Evolutionary conservation across 495 filamentous ascomycete genomes (phyloP), one percentile per base, ranked within the genome.

Genomic region (Acidomyces sp.): DNA sequence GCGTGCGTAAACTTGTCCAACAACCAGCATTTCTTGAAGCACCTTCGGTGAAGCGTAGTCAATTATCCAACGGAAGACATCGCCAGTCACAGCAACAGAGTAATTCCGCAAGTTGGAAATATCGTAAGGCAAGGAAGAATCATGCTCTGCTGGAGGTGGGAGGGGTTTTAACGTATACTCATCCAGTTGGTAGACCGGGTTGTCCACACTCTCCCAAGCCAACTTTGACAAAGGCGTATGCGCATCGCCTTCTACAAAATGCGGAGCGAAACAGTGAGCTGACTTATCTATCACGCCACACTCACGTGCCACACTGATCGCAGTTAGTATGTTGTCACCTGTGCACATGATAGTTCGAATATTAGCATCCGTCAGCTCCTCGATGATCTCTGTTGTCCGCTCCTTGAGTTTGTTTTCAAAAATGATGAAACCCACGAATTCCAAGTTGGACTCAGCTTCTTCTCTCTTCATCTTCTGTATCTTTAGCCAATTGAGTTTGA

Each of bases 341-440:
- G 92, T 99, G 48, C 90, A 93, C 92, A 99, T 99, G 39, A 94
- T 75, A 24, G 79, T 82, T 19, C 84, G 77, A 48, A 99, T 94
- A 19, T 78, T 79, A 9, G 92, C 88, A 32, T 77, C 63, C 10
- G 72, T 72, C n/a, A 99, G 72, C 58, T 95, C 85, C 26, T 79
- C 65, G 31, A 99, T 77, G 21, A 92, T 78, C 2, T 65, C 64
- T 3, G 79, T 64, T 4, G 86, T 94, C 24, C 70, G 80, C 15
- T 79, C 74, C 59, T 99, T 99, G 46, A 99, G 59, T 62, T 96
- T 99, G 54, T 99, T 99, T 59, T 99, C 88, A 55, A 99, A 99
- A 23, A 99, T 78, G 51, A 96, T 96, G 58, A 99, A 96, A 13
- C 90, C 92, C 30, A 88, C 63, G 48, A 99, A 95, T 13, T 82